These are phyloP conservation scores for Camillea tinctor DNA, from an alignment of 2,329 filamentous ascomycete species.

Conservation along the genomic window DNA sequence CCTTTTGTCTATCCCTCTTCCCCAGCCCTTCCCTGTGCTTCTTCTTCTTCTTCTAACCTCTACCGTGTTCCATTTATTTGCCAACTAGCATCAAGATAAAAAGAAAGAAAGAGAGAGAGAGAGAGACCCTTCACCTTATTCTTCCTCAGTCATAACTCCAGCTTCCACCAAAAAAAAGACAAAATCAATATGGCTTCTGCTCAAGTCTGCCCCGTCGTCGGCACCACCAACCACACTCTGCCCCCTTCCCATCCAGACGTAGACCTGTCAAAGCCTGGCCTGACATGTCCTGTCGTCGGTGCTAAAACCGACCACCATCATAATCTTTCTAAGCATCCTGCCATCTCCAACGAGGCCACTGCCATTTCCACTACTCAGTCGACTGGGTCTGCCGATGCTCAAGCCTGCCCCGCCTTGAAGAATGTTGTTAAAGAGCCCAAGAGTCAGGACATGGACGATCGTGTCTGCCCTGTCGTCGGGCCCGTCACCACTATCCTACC, in stretches of 20 bases:
- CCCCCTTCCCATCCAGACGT: constrained; percentile 40
- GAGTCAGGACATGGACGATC: constrained; percentile 41
- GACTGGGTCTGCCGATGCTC: constrained; percentile 33
- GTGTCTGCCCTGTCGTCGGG: constrained; percentile 42
- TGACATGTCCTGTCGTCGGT: constrained; percentile 41
- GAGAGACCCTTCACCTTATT: no score
- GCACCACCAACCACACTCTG: constrained; percentile 41
- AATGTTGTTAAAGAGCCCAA: constrained; percentile 36
- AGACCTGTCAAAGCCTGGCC: constrained; percentile 40
- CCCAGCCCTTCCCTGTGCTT: no score
- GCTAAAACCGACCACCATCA: constrained; percentile 42
- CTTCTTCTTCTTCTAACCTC: no score
- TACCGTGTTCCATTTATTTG: no score
- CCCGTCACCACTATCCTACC: constrained; percentile 42
- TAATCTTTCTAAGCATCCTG: constrained; percentile 40
- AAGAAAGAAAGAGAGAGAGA: no score
- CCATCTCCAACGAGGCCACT: constrained; percentile 29
- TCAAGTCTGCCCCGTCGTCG: constrained; percentile 41
- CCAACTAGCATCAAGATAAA: no score
- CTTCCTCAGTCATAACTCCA: no score
- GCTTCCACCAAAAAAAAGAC: background rate
- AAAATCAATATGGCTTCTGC: constrained; percentile 27
- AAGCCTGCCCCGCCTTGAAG: constrained; percentile 38
- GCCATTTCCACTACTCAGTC: constrained; percentile 23
- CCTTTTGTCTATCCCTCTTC: background rate